Base-by-base conservation (phyloP, 805 yeast species). In the Wickerhamia fluorescens region DNA sequence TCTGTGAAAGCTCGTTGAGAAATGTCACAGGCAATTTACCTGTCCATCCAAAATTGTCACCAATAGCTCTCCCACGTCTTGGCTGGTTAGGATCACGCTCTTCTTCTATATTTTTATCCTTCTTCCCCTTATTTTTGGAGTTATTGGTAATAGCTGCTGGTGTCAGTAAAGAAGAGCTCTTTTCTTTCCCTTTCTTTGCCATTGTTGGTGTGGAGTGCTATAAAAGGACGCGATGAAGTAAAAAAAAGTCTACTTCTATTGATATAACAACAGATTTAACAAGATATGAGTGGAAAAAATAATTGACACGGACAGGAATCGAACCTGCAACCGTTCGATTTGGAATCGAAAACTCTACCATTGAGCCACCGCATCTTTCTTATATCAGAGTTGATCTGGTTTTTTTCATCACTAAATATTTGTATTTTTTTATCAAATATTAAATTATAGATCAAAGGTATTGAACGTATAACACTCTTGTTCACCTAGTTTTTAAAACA, bases 11-110 rank as follows among this genome's bases (percentile, higher is more conserved):
- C 47, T 89, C 98, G 45, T 85, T 85, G 4, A 89, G 66, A 11
- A 89, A 55, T 0, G 92, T 77, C 3, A 83, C 86, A 0, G 98
- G 97, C 10, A 89, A 62, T 45, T 89, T 89, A 1, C 98, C 98
- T 1, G 96, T 87, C 96, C 96, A 87, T 16, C 89, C 85, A 25
- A 77, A 60, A 20, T 80, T 71, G 10, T 81, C 78, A 9, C 67
- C 68, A 17, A 64, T 53, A 13, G 52, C 64, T 17, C 56, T 39
- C 3, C 70, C 70, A 34, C 68, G 38, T 27, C 42, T 55, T 4
- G 68, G 68, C 29, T 58, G 58, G 16, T 16, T n/a, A 12, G 20
- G 24, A n/a, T 28, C 33, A 7, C 16, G 23, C 3, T 16, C 25
- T n/a, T 14, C 27, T 16, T 28, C 31, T 13, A 28, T 30, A 13